Conservation (phyloP, 768 basidiomycete genomes). For the Leccinellum rugosiceps region DNA sequence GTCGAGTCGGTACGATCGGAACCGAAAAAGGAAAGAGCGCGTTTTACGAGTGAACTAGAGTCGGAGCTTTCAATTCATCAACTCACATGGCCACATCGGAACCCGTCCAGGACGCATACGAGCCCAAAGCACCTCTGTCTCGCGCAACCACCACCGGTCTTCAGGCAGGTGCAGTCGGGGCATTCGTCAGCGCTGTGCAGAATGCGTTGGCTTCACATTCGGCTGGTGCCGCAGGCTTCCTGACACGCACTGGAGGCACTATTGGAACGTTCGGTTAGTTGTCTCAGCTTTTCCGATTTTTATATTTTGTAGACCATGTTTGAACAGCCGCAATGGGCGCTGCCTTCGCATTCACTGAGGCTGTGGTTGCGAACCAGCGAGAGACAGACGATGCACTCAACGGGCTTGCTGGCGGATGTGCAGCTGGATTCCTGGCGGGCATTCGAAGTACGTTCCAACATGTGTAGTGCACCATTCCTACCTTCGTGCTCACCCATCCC, state of each 20-base stretch:
- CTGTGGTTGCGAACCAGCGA: conserved; percentile 76
- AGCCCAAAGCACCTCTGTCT: conserved; percentile 52
- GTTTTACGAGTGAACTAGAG: background rate
- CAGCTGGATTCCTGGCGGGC: conserved; percentile 90
- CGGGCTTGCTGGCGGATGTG: conserved; percentile 84
- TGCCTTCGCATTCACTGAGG: conserved; percentile 80
- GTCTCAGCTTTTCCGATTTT: background rate
- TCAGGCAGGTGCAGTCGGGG: conserved; percentile 64
- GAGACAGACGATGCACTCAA: conserved; percentile 78
- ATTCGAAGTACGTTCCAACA: conserved; percentile 56
- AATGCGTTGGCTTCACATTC: conserved; percentile 79
- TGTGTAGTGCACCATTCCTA: background rate
- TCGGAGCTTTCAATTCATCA: conserved; percentile 8
- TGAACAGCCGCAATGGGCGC: conserved; percentile 81
- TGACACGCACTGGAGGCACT: conserved; percentile 84
- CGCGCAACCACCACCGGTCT: conserved; percentile 57
- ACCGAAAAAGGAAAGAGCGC: conserved; percentile 23
- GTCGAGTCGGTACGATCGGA: conserved; percentile 6
- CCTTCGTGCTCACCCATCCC: conserved; percentile 11
- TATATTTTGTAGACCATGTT: conserved; percentile 3
- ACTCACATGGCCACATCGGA: conserved; percentile 19
- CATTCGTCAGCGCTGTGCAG: conserved; percentile 69
- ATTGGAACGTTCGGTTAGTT: conserved; percentile 87
- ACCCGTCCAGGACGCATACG: conserved; percentile 29
- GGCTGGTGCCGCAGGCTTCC: conserved; percentile 78